Base-by-base conservation (phyloP, 805 yeast species). In the Ogataea dorogensis region DNA sequence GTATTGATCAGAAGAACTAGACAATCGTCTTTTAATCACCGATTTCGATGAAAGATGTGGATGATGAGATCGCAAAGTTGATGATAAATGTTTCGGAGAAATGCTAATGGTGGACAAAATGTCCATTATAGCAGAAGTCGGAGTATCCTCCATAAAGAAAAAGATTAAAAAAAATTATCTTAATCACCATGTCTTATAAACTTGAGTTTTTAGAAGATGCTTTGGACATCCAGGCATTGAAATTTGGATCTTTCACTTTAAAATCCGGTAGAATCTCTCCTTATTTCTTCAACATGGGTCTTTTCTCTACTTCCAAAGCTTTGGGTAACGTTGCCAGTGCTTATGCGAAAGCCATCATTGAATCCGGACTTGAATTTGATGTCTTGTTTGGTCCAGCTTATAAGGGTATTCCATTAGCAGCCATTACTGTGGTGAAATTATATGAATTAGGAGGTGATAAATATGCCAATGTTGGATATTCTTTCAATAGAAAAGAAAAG, bases 361-460 rank as follows among this genome's bases (percentile, higher is more conserved):
- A 75, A 31, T 75, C 91, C 0, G 91, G 83, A 5, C 56, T 91
- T 33, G 81, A 88, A 58, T 89, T 91, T 52, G 98, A 91, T 54
- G 79, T 93, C 27, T 67, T 91, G 37, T 91, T 91, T 56, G 98
- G 98, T 6, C 98, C 98, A 8, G 98, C 98, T 18, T 91, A 91
- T 66, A 93, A 93, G 67, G 98, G 98, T 13, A 91, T 91, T 51
- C 95, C 98, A 15, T 72, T 91, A 39, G 95, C 95, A 35, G 95
- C 98, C 4, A 75, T 91, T 44, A 87, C 96, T 11, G 87, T 85
- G 41, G 91, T 93, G 40, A 91, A 93, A 63, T 71, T 93, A 43
- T 93, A 91, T 23, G 98, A 93, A 65, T 70, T 88, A 49, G 93
- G 86, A 41, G 86, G 87, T n/a, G 77, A 75, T 38, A 80, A 81